Evolutionary conservation across 2,329 filamentous ascomycete genomes (phyloP).

Genomic region (Diplodia mutila): DNA sequence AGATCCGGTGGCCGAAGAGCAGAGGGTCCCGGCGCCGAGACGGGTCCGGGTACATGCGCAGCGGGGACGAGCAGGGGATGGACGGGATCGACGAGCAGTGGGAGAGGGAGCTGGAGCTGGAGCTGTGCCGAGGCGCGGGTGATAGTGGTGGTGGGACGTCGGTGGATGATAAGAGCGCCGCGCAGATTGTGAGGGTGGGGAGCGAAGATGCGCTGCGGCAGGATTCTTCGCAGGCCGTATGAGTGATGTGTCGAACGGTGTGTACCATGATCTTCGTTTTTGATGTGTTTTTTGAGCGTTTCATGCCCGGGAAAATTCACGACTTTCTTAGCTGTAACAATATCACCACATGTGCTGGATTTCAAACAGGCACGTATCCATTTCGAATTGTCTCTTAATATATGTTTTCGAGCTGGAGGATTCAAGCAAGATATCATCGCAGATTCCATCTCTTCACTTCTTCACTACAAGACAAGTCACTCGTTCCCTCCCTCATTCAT

Average conservation of each 20-base stretch:
- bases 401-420: not conserved
- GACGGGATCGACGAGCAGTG: not conserved
- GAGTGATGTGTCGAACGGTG: not conserved
- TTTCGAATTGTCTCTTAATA: not conserved
- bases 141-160: not conserved
- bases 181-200: not conserved
- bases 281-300: not conserved
- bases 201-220: not conserved
- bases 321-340: not conserved
- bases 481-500: not conserved
- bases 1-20: constrained; percentile 14
- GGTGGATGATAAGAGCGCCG: not conserved
- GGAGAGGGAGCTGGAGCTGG: constrained; percentile 2
- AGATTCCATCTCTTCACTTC: not conserved
- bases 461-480: not conserved
- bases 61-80: not conserved
- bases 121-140: not conserved
- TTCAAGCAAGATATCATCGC: not conserved
- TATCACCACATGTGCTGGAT: not conserved
- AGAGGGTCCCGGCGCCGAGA: not conserved
- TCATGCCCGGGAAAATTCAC: not conserved
- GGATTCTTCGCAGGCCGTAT: not conserved
- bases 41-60: not conserved
- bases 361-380: not conserved
- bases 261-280: not conserved